A percentile compares a stretch with the other conserved stretches of the same genome.
These are phyloP conservation scores for Otatea glauca DNA, from an alignment of 176 grass and related monocot genomes.

Conservation along the genomic window DNA sequence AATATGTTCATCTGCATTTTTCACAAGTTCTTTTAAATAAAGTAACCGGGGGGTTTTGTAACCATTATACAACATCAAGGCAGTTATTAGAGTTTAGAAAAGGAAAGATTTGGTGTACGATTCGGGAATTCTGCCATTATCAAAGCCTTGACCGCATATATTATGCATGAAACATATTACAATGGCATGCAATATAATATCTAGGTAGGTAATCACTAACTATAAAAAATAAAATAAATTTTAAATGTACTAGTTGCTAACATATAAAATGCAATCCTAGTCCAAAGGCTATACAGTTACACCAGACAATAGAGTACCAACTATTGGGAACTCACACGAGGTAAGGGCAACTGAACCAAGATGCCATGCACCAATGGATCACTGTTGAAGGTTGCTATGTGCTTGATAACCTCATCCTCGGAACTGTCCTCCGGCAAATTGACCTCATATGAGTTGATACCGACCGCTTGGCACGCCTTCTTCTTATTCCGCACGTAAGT, in stretches of 20 bases:
- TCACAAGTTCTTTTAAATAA: not conserved
- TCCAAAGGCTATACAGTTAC: not conserved
- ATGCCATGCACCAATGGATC: conserved; percentile 88
- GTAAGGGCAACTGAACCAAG: conserved; percentile 93
- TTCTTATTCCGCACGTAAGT: conserved; percentile 95
- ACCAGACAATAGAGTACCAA: not conserved
- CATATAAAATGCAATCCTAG: not conserved
- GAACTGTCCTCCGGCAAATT: conserved; percentile 83
- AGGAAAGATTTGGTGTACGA: not conserved
- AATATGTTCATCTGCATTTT: not conserved
- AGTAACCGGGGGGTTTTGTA: not conserved
- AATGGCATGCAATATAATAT: not conserved
- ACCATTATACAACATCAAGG: not conserved
- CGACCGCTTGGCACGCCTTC: conserved; percentile 81
- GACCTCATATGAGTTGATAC: conserved; percentile 82
- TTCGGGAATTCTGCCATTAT: not conserved
- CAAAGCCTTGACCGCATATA: not conserved
- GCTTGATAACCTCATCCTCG: conserved; percentile 73
- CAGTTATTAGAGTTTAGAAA: not conserved
- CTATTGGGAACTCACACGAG: conserved; percentile 59
- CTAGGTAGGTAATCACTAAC: not conserved
- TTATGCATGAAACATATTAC: not conserved
- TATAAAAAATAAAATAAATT: conserved; percentile 12
- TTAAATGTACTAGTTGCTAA: conserved; percentile 4
- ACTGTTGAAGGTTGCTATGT: conserved; percentile 72